Conservation (phyloP, 1,139 yeast genomes). For the Candida sojae region DNA sequence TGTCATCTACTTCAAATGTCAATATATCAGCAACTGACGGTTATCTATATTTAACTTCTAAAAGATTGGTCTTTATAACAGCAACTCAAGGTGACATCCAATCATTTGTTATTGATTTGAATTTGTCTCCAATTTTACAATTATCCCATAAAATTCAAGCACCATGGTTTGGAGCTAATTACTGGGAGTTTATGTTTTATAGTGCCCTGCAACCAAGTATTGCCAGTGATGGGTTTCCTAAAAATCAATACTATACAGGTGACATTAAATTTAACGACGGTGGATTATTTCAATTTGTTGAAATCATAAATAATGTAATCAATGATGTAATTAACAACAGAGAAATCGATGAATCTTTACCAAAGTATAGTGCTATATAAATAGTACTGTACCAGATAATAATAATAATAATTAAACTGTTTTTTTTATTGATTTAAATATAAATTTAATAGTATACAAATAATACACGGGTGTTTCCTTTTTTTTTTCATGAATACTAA, state of each 20-base stretch:
- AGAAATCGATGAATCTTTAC: constrained; percentile 48
- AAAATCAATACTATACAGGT: constrained; percentile 39
- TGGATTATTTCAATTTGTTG: constrained; percentile 44
- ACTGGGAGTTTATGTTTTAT: constrained; percentile 46
- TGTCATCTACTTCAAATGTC: constrained; percentile 8
- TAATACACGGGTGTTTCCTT: constrained; percentile 2
- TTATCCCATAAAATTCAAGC: constrained; percentile 42
- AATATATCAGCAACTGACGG: constrained; percentile 37
- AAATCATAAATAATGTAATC: constrained; percentile 26
- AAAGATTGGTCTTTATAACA: constrained; percentile 38
- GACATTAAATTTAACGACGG: constrained; percentile 47
- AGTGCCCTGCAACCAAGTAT: constrained; percentile 27
- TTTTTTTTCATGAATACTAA: constrained; percentile 1
- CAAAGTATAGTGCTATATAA: constrained; percentile 29
- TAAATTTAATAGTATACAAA: constrained; percentile 4
- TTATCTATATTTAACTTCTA: constrained; percentile 36
- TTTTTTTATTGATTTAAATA: constrained; percentile 1
- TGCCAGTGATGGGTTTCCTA: constrained; percentile 48
- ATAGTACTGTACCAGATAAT: background rate
- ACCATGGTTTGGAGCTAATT: constrained; percentile 60
- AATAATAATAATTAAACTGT: constrained; percentile 2
- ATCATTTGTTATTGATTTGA: constrained; percentile 35
- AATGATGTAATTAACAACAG: constrained; percentile 36
- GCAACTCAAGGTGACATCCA: constrained; percentile 42
- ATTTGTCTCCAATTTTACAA: constrained; percentile 21